Evolutionary conservation across 345 rosid genomes (phyloP), one percentile per base, ranked within the genome.

Genomic region (Crucihimalaya himalaica): DNA sequence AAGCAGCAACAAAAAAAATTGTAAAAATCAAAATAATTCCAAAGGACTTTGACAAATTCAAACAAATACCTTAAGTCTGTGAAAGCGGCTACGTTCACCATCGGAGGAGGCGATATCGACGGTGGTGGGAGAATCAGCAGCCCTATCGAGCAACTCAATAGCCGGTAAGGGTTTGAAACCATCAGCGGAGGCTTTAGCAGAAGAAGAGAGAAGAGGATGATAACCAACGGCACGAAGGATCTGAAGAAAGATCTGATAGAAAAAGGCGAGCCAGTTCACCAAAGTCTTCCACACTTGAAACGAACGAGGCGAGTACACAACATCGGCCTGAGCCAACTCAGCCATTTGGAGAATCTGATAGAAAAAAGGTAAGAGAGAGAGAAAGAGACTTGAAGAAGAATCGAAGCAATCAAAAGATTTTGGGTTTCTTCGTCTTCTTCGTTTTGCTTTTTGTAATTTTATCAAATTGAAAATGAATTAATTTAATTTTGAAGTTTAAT

Each of bases 251-350:
- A 89, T 86, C 87, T 86, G 98, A 83, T 83, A 87, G 82, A 96
- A 82, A 74, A 96, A 90, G 43, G 86, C 87, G 2, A 92, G 80
- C 88, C 93, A 90, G 84, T 84, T 82, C 86, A 88, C 76, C n/a
- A 92, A 77, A 25, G 95, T 51, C 65, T 86, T 79, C 97, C 93
- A 89, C 18, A 85, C 70, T 68, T 86, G 91, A 63, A 68, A 9
- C 13, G 96, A 79, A 60, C 88, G 83, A 28, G 90, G 86, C 56
- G 97, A 81, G 80, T 85, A 84, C 28, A 82, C 89, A 16, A 83
- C 92, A 78, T 93, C 98, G 75, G 87, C 56, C 88, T 84, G 96
- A 78, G 96, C 84, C 87, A 92, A 83, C 99, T 96, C 99, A 65
- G 86, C 94, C 98, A 93, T 93, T 32, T 34, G 59, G 40, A 35